These are phyloP conservation scores for Paxillus ammoniavirescens DNA, from an alignment of 768 basidiomycete species.

Conservation along the genomic window DNA sequence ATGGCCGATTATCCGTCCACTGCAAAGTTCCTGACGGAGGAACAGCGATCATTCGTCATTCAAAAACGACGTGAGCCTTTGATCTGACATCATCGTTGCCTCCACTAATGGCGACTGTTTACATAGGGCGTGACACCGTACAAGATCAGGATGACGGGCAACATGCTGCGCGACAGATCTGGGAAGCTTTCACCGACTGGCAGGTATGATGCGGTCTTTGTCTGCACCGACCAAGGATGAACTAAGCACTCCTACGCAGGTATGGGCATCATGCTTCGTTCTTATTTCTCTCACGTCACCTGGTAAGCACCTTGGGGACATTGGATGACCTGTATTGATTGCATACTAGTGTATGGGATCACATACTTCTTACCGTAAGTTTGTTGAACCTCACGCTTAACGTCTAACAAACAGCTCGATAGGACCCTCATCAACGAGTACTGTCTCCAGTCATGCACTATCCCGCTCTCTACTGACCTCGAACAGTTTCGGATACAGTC, in stretches of 20 bases:
- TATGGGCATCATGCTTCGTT: conserved; percentile 29
- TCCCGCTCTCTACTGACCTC: conserved; percentile 1
- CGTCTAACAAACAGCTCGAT: not conserved
- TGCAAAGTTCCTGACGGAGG: conserved; percentile 58
- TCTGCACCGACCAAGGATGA: not conserved
- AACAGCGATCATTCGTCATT: conserved; percentile 55
- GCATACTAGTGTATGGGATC: conserved; percentile 38
- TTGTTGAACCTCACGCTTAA: not conserved
- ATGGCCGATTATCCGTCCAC: conserved; percentile 62
- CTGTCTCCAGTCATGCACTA: not conserved
- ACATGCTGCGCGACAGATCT: conserved; percentile 52
- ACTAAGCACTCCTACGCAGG: not conserved
- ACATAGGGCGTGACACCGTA: conserved; percentile 50
- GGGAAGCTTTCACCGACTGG: conserved; percentile 60
- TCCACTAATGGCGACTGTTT: conserved; percentile 37
- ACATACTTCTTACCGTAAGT: conserved; percentile 70
- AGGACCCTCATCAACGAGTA: conserved; percentile 62
- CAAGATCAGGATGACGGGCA: conserved; percentile 50
- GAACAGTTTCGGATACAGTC: conserved; percentile 55
- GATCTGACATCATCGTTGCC: not conserved
- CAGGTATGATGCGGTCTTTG: conserved; percentile 38
- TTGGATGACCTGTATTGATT: not conserved
- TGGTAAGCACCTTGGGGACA: conserved; percentile 39
- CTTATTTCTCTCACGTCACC: conserved; percentile 60
- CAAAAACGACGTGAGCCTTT: conserved; percentile 49